A percentile compares a stretch with the other conserved stretches of the same genome.
These are phyloP conservation scores for Cadophora luteo-olivacea DNA, from an alignment of 2,329 filamentous ascomycete species.

Conservation along the genomic window DNA sequence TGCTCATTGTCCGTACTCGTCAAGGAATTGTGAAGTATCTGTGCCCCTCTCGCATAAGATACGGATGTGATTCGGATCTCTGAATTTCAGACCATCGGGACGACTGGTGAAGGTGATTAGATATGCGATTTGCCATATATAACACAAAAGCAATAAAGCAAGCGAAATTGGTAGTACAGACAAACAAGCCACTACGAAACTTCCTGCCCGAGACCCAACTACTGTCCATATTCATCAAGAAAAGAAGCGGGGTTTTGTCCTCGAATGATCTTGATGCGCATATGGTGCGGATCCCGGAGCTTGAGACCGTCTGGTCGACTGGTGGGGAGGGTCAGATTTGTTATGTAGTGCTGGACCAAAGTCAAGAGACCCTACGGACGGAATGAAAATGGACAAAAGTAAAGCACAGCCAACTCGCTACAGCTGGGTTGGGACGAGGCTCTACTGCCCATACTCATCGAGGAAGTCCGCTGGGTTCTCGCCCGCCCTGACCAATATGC, in stretches of 20 bases:
- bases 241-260: neutral
- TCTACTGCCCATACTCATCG: neutral
- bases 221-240: constrained; percentile 21
- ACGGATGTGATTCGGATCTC: neutral
- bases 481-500: constrained; percentile 15
- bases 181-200: neutral
- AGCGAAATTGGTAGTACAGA: too few relatives aligned
- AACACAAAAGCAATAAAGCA: too few relatives aligned
- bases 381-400: neutral
- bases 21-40: constrained; percentile 6
- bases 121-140: constrained; percentile 2
- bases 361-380: neutral
- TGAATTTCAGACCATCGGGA: constrained; percentile 16
- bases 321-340: neutral
- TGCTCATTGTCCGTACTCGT: constrained; percentile 21
- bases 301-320: constrained; percentile 6
- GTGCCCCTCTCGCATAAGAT: neutral
- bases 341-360: neutral
- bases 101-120: constrained; percentile 5
- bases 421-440: neutral
- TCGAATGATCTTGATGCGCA: neutral
- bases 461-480: constrained; percentile 18
- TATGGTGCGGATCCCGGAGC: neutral
- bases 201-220: neutral
- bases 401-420: neutral